Evolutionary conservation across 139 green algal genomes (phyloP).

Genomic region (Micractinium conductrix): DNA sequence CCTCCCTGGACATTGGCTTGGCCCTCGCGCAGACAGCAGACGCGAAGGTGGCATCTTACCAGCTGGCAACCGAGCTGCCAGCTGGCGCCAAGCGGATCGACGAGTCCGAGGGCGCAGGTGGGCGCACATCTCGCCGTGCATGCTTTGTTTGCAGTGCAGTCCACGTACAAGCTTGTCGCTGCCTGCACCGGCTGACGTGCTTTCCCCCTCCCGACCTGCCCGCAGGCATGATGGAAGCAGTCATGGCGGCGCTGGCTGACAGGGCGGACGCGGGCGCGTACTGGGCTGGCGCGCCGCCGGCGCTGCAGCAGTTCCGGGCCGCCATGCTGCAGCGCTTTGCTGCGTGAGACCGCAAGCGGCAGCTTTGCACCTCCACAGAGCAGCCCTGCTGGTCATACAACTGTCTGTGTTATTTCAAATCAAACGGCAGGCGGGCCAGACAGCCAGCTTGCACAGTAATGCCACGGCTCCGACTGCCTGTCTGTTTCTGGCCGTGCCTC

Average conservation of each 20-base stretch:
- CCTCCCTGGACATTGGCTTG: neutral
- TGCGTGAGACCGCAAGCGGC: neutral
- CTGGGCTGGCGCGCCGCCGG: neutral
- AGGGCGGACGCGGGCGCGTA: neutral
- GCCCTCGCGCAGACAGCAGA: neutral
- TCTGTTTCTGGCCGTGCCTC: too few relatives aligned
- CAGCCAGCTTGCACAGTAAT: too few relatives aligned
- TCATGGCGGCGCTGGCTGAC: neutral
- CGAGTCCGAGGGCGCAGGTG: neutral
- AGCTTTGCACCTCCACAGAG: neutral
- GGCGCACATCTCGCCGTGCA: too few relatives aligned
- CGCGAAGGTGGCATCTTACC: neutral
- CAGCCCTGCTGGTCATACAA: too few relatives aligned
- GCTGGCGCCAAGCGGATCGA: neutral
- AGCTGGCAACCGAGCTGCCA: neutral
- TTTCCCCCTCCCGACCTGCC: neutral
- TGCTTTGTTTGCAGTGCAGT: too few relatives aligned
- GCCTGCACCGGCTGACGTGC: too few relatives aligned
- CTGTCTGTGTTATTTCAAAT: too few relatives aligned
- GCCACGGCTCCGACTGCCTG: too few relatives aligned
- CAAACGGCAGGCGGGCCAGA: too few relatives aligned
- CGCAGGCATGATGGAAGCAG: neutral
- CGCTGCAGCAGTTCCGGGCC: neutral
- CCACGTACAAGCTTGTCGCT: too few relatives aligned
- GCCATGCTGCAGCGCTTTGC: conserved; percentile 2